phyloP scores from a whole-genome alignment of 148 eudicot species.

The Chenopodium berlandieri region DNA sequence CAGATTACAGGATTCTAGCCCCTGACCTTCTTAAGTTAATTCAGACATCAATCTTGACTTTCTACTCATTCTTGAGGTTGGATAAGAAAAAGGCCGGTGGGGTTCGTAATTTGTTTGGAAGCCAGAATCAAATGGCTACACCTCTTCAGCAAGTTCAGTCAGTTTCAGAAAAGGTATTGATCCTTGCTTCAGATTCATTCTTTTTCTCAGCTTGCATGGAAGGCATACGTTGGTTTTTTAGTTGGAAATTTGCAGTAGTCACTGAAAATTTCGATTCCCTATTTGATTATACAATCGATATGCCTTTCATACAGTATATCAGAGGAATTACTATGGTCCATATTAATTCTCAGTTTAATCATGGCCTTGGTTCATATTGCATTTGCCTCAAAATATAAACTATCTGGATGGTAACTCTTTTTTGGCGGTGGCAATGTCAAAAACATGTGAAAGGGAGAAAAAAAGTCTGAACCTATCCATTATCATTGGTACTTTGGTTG shows the following conservation, averaged over 20 bases:
- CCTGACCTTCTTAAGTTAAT: constrained; percentile 63
- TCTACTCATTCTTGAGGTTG: constrained; percentile 62
- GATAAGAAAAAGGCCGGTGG: constrained; percentile 78
- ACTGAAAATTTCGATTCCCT: background rate
- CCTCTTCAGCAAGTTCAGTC: constrained; percentile 84
- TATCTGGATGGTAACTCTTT: background rate
- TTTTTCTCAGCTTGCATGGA: background rate
- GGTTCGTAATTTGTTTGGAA: constrained; percentile 61
- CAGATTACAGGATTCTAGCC: constrained; percentile 54
- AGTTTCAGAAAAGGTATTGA: constrained; percentile 65
- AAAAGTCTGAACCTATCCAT: background rate
- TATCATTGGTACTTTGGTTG: background rate
- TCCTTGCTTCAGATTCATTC: constrained; percentile 16
- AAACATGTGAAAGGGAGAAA: background rate
- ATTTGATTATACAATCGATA: background rate
- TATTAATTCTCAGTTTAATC: background rate
- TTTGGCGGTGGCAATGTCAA: background rate
- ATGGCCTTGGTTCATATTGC: background rate
- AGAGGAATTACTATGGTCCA: background rate
- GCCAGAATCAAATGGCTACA: constrained; percentile 66
- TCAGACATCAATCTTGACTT: constrained; percentile 71
- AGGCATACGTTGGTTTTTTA: background rate
- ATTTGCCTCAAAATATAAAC: background rate
- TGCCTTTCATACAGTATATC: background rate
- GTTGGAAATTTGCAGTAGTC: background rate